Conservation (phyloP, 2,329 filamentous ascomycete genomes). For the Penicillium sp. region DNA sequence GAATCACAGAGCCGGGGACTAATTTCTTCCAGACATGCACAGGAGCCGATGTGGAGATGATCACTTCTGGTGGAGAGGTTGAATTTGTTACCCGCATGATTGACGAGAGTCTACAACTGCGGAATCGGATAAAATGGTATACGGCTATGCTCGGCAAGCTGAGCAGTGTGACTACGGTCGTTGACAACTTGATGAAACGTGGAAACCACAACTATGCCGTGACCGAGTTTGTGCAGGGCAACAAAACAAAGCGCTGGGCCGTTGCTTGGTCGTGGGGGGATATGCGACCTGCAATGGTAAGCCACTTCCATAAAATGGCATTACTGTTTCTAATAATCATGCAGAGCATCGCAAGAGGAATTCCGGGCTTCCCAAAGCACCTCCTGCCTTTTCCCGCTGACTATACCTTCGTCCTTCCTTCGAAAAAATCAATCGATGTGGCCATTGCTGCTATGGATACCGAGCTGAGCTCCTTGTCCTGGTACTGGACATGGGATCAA, state of each 20-base stretch:
- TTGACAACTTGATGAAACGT: conserved; percentile 56
- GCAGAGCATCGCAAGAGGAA: conserved; percentile 34
- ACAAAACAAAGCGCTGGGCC: conserved; percentile 79
- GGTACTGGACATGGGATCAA: conserved; percentile 66
- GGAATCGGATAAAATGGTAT: conserved; percentile 75
- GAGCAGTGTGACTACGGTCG: conserved; percentile 64
- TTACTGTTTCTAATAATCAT: neutral
- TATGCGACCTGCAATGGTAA: conserved; percentile 61
- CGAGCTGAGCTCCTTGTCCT: conserved; percentile 56
- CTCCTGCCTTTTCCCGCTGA: conserved; percentile 55
- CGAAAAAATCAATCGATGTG: conserved; percentile 27
- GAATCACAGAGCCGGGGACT: neutral
- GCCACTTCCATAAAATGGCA: neutral
- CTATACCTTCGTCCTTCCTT: conserved; percentile 44
- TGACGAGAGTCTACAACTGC: conserved; percentile 63
- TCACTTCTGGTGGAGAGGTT: conserved; percentile 74
- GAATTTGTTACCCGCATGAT: conserved; percentile 72
- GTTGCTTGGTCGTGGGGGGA: conserved; percentile 81
- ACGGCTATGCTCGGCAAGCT: conserved; percentile 87
- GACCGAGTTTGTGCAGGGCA: conserved; percentile 74
- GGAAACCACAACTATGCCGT: conserved; percentile 77
- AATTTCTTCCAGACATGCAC: conserved; percentile 56
- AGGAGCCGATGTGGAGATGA: conserved; percentile 80
- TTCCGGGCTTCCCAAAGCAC: conserved; percentile 49
- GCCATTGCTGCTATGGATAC: conserved; percentile 43